Percentiles rank a stretch among this genome's conserved stretches.
Conservation (phyloP, 805 yeast genomes). For the Henningerozyma blattae region DNA sequence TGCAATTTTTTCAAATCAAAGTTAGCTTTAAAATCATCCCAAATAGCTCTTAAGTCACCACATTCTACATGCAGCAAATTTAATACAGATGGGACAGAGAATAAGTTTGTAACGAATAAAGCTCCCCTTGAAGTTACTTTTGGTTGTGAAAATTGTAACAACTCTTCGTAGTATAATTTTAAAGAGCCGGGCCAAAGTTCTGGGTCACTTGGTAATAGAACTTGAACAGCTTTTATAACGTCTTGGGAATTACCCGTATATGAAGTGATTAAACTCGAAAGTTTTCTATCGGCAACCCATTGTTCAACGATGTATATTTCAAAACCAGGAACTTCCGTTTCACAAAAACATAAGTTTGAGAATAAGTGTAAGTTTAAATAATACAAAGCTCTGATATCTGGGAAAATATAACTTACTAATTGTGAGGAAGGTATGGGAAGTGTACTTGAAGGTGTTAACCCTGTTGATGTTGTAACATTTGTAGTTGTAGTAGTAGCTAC, state of each 20-base stretch:
- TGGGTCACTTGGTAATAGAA: constrained; percentile 33
- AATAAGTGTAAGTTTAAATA: constrained; percentile 31
- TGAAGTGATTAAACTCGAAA: constrained; percentile 59
- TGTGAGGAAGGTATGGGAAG: no score
- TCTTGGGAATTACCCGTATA: constrained; percentile 79
- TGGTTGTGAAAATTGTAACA: constrained; percentile 53
- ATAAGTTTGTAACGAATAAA: constrained; percentile 71
- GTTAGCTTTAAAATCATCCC: constrained; percentile 55
- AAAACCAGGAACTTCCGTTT: constrained; percentile 51
- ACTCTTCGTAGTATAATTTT: constrained; percentile 50
- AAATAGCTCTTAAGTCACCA: constrained; percentile 41
- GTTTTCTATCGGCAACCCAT: constrained; percentile 70
- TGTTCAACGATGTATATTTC: constrained; percentile 91
- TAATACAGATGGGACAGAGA: constrained; percentile 64
- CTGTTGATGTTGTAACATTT: no score
- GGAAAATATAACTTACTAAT: constrained; percentile 29
- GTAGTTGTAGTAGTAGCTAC: no score
- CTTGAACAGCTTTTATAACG: constrained; percentile 45
- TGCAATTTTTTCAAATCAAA: constrained; percentile 63
- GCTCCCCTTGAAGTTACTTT: constrained; percentile 50
- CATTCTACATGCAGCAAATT: constrained; percentile 58
- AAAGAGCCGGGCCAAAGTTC: constrained; percentile 30
- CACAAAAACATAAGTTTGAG: constrained; percentile 31
- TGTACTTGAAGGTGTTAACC: no score
- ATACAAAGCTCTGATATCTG: constrained; percentile 46